Conservation (phyloP, 768 basidiomycete species). For the Lepiota venenata region DNA sequence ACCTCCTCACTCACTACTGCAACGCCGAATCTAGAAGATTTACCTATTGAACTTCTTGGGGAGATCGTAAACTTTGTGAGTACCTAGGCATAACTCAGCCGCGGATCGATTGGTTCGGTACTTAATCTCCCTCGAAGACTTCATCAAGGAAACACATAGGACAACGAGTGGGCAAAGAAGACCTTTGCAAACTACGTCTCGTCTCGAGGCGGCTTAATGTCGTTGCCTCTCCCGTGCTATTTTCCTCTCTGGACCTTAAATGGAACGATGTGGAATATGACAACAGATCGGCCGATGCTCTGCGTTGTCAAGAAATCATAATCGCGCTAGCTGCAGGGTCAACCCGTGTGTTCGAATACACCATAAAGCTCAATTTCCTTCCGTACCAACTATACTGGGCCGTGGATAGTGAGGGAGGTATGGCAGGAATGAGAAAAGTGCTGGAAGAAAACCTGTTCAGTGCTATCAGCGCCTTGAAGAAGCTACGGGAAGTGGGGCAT, state of each 20-base stretch:
- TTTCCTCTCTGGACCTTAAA: neutral
- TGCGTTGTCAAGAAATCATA: conserved; percentile 6
- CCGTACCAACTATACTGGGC: neutral
- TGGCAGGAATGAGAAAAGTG: neutral
- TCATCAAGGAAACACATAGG: neutral
- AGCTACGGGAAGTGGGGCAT: neutral
- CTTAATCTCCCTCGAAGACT: neutral
- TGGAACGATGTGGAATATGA: neutral
- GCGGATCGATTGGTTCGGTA: neutral
- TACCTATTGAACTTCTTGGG: conserved; percentile 2
- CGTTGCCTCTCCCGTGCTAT: neutral
- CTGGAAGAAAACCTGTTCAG: neutral
- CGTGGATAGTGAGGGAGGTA: neutral
- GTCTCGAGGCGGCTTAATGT: neutral
- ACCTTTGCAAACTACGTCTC: conserved; percentile 2
- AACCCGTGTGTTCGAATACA: neutral
- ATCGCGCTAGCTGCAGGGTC: neutral
- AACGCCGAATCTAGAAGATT: neutral
- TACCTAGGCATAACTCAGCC: neutral
- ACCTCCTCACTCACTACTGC: neutral
- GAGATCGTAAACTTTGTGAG: conserved; percentile 4
- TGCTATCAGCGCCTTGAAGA: neutral
- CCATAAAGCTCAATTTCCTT: neutral
- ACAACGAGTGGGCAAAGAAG: neutral
- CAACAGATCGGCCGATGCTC: neutral